These are phyloP conservation scores for Phylloporus sp. DNA, from an alignment of 768 basidiomycete genomes.

Conservation along the genomic window DNA sequence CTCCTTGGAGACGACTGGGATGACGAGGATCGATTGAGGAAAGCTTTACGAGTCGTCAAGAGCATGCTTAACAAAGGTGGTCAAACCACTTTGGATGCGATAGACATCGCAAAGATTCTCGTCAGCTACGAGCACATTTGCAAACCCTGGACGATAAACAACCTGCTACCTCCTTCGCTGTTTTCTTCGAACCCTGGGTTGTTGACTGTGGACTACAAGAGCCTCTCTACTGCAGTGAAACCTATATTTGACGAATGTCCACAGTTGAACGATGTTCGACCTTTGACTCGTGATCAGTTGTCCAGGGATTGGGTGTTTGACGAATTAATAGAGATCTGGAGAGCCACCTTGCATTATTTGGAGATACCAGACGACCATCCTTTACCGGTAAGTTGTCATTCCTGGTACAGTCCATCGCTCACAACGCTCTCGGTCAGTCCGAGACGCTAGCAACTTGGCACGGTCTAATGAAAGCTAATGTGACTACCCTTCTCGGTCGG, in stretches of 20 bases:
- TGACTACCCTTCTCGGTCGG: constrained; percentile 50
- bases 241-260: constrained; percentile 52
- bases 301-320: constrained; percentile 47
- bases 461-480: constrained; percentile 47
- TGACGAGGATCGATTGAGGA: constrained; percentile 40
- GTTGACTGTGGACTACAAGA: constrained; percentile 47
- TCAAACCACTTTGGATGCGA: constrained; percentile 47
- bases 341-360: constrained; percentile 38
- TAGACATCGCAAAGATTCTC: constrained; percentile 45
- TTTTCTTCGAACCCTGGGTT: constrained; percentile 56
- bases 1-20: constrained; percentile 40
- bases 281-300: constrained; percentile 56
- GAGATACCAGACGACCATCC: constrained; percentile 41
- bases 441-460: constrained; percentile 55
- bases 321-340: constrained; percentile 52
- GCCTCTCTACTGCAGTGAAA: constrained; percentile 43
- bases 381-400: constrained; percentile 45
- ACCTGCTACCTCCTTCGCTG: constrained; percentile 46
- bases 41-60: constrained; percentile 46
- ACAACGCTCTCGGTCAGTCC: constrained; percentile 27
- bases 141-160: constrained; percentile 43
- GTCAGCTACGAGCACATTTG: constrained; percentile 31
- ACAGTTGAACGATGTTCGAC: constrained; percentile 47
- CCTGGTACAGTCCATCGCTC: not conserved
- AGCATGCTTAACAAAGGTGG: constrained; percentile 54